These are phyloP conservation scores for Vinca minor DNA, from an alignment of 257 asterid genomes.

Conservation along the genomic window DNA sequence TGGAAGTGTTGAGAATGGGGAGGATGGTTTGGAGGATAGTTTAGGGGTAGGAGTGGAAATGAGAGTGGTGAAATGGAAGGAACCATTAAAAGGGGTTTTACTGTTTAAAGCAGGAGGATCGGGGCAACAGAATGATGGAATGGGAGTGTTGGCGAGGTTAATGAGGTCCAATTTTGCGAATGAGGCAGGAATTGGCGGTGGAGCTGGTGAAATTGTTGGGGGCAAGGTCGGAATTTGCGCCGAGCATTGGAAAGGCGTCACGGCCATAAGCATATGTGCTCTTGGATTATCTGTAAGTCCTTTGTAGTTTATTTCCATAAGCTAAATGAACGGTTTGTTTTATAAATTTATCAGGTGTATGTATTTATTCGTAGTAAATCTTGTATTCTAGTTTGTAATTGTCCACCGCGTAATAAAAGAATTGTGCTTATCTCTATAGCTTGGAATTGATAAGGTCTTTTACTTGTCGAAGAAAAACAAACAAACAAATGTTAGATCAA, in stretches of 20 bases:
- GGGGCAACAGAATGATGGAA: slow-evolving; percentile 84
- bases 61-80: slow-evolving; percentile 79
- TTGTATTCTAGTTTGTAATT: not conserved
- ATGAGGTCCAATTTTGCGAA: slow-evolving; percentile 69
- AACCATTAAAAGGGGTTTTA: slow-evolving; percentile 63
- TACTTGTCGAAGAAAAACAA: not conserved
- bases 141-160: slow-evolving; percentile 79
- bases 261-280: slow-evolving; percentile 66
- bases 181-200: slow-evolving; percentile 31
- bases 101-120: slow-evolving; percentile 80
- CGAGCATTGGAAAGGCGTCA: slow-evolving; percentile 77
- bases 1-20: slow-evolving; percentile 7
- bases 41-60: slow-evolving; percentile 40
- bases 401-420: not conserved
- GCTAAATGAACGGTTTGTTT: no score
- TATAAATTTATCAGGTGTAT: not conserved
- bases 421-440: not conserved
- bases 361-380: not conserved
- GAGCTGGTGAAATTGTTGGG: slow-evolving; percentile 15
- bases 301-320: not conserved
- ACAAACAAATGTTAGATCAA: slow-evolving; percentile 1
- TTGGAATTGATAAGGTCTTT: not conserved
- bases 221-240: slow-evolving; percentile 32
- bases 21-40: slow-evolving; percentile 20
- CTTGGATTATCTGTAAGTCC: slow-evolving; percentile 54